phyloP scores from a whole-genome alignment of 106 monocot genomes.

The Phalaenopsis aphrodite region DNA sequence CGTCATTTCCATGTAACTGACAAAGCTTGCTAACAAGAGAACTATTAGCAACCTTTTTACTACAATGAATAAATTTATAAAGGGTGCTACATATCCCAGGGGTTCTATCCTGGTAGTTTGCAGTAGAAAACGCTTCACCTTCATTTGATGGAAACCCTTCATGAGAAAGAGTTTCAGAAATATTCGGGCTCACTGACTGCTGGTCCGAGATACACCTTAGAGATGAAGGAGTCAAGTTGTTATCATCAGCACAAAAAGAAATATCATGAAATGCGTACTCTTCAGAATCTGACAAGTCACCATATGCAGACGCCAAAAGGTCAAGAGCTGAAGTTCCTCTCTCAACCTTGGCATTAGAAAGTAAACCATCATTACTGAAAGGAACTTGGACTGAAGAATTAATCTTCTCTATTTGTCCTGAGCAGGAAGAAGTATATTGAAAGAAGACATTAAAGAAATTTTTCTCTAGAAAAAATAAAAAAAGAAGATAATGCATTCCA shows the following conservation, averaged over 20 bases:
- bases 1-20: conserved; percentile 1
- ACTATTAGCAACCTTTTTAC: neutral
- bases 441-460: conserved; percentile 2
- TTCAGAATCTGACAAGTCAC: conserved; percentile 67
- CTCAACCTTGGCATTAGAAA: conserved; percentile 11
- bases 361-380: conserved; percentile 9
- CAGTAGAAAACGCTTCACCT: neutral
- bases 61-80: neutral
- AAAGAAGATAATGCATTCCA: neutral
- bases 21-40: neutral
- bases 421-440: conserved; percentile 12
- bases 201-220: neutral
- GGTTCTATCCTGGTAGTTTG: neutral
- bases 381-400: conserved; percentile 18
- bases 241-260: conserved; percentile 13
- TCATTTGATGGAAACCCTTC: neutral
- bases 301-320: conserved; percentile 79
- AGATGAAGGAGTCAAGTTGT: conserved; percentile 11
- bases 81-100: neutral
- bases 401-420: conserved; percentile 20
- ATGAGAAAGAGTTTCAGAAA: neutral
- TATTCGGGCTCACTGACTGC: neutral
- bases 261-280: conserved; percentile 27
- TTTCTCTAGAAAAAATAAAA: neutral
- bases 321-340: conserved; percentile 58